Conservation (phyloP, 352 stramenopile species). For the Phytophthora crassamura region DNA sequence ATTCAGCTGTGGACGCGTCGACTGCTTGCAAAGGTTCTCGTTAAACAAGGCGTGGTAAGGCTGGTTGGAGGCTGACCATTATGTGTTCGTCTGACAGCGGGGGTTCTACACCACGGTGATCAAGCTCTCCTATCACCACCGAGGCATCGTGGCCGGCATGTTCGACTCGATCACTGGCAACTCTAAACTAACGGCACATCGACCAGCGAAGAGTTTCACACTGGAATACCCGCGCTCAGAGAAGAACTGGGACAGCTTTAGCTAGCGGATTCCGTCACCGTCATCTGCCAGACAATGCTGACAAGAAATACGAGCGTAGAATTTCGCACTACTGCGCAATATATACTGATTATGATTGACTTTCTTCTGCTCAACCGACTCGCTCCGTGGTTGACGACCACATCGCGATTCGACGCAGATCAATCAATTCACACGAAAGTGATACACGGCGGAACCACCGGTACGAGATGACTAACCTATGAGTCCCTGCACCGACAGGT, state of each 20-base stretch:
- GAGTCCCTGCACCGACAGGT: neutral
- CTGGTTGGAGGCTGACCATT: neutral
- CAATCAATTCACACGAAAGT: neutral
- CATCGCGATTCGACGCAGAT: neutral
- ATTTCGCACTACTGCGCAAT: slow-evolving; percentile 21
- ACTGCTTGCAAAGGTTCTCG: slow-evolving; percentile 38
- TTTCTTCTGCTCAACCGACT: slow-evolving; percentile 30
- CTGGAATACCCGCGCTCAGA: slow-evolving; percentile 58
- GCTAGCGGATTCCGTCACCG: neutral
- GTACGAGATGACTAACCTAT: slow-evolving; percentile 4
- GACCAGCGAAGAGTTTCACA: slow-evolving; percentile 21
- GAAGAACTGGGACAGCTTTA: slow-evolving; percentile 38
- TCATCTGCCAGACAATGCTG: neutral
- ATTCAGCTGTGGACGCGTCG: slow-evolving; percentile 59
- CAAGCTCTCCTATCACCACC: slow-evolving; percentile 47
- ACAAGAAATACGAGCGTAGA: neutral
- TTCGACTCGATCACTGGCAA: slow-evolving; percentile 65
- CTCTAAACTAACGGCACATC: slow-evolving; percentile 50
- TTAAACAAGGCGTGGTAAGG: neutral
- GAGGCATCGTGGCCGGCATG: slow-evolving; percentile 60
- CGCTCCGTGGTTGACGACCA: slow-evolving; percentile 11
- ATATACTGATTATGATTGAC: slow-evolving; percentile 31
- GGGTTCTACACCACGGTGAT: slow-evolving; percentile 68
- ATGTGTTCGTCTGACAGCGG: slow-evolving; percentile 20
- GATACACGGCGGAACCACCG: slow-evolving; percentile 4